Evolutionary conservation across 139 green algal genomes (phyloP).

Genomic region (Auxenochlorella pyrenoidosa): DNA sequence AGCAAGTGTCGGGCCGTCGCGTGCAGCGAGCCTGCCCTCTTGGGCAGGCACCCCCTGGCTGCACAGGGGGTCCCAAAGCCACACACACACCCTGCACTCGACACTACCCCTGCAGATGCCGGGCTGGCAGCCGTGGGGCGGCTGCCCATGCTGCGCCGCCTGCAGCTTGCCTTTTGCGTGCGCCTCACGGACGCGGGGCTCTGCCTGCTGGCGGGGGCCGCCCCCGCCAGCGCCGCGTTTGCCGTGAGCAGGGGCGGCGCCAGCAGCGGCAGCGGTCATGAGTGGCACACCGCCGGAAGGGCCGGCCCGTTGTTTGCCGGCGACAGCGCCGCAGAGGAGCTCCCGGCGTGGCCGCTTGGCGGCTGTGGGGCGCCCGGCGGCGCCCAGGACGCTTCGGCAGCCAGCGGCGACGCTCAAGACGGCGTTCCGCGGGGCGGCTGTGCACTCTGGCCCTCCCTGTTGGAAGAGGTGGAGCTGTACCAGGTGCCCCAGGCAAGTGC

Average conservation of each 20-base stretch:
- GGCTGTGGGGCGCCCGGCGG: background rate
- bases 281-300: background rate
- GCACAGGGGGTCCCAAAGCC: no score
- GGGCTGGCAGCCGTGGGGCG: background rate
- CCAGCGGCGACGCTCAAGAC: no score
- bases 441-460: background rate
- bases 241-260: background rate
- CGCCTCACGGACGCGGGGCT: constrained; percentile 13
- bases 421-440: no score
- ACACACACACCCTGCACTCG: background rate
- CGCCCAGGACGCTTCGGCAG: no score
- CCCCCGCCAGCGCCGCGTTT: background rate
- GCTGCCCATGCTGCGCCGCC: constrained; percentile 14
- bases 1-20: no score
- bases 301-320: background rate
- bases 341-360: no score
- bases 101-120: background rate
- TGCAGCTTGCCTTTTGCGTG: constrained; percentile 30
- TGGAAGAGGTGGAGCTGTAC: constrained; percentile 33
- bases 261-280: background rate
- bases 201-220: background rate
- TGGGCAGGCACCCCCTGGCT: no score
- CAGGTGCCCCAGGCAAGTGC: constrained; percentile 13
- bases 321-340: background rate
- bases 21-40: no score